Percentiles rank a stretch among this genome's conserved stretches.
Evolutionary conservation across 192 early-diverging fungal genomes (phyloP).

Genomic region (Endogone sp.): DNA sequence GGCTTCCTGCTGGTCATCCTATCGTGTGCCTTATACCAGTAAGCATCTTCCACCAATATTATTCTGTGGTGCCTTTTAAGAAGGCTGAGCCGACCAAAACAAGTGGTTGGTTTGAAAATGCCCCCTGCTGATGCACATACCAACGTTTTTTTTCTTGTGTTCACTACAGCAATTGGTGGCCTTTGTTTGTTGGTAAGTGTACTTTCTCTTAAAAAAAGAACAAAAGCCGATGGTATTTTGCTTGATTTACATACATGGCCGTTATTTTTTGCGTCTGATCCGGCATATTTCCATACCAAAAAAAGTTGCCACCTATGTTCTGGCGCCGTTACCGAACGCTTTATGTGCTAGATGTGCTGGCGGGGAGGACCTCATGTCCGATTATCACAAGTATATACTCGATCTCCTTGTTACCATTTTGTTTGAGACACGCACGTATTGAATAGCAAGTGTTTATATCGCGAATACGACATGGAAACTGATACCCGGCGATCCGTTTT

Average conservation of each 20-base stretch:
- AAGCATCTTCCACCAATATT: slow-evolving; percentile 13
- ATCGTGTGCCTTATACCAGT: slow-evolving; percentile 91
- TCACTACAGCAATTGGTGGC: slow-evolving; percentile 89
- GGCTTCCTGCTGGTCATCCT: slow-evolving; percentile 94
- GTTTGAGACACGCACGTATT: too few relatives aligned
- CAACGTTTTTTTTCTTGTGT: slow-evolving; percentile 4
- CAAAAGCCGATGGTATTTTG: too few relatives aligned
- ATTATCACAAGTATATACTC: slow-evolving; percentile 44
- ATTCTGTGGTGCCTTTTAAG: not conserved
- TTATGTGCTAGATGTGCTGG: slow-evolving; percentile 71
- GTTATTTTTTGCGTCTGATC: too few relatives aligned
- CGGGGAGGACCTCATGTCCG: slow-evolving; percentile 66
- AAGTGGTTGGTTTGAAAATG: too few relatives aligned
- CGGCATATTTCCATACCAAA: not conserved
- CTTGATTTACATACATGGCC: too few relatives aligned
- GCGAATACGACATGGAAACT: too few relatives aligned
- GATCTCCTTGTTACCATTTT: too few relatives aligned
- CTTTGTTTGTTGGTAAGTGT: slow-evolving; percentile 72
- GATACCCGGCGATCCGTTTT: slow-evolving; percentile 4
- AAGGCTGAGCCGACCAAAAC: not conserved
- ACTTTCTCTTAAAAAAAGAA: too few relatives aligned
- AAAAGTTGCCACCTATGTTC: slow-evolving; percentile 79
- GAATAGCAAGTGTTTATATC: too few relatives aligned
- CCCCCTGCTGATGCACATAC: too few relatives aligned
- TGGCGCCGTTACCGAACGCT: slow-evolving; percentile 91